Conservation (phyloP, 2,329 filamentous ascomycete species). For the Chlorencoelia australis region DNA sequence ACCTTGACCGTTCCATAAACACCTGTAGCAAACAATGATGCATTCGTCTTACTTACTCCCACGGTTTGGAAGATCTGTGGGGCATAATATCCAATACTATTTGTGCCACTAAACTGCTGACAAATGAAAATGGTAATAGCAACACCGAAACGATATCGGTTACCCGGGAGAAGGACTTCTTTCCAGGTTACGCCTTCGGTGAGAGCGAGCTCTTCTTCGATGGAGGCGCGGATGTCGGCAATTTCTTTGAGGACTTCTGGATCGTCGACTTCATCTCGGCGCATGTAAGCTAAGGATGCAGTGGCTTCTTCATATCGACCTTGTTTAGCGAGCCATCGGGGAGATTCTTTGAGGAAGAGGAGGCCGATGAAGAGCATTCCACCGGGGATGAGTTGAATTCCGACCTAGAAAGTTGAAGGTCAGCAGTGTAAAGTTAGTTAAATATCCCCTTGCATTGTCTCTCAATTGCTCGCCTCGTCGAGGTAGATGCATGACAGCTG, state of each 20-base stretch:
- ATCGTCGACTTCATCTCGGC: conserved; percentile 47
- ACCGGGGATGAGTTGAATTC: conserved; percentile 15
- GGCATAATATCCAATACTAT: conserved; percentile 19
- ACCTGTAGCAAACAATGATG: conserved; percentile 59
- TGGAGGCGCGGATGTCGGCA: conserved; percentile 50
- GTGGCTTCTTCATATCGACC: conserved; percentile 49
- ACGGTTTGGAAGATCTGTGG: conserved; percentile 53
- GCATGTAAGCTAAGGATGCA: conserved; percentile 43
- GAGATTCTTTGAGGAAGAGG: conserved; percentile 29
- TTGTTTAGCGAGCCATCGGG: conserved; percentile 59
- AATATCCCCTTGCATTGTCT: background rate
- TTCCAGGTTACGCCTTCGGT: conserved; percentile 53
- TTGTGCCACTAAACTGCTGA: conserved; percentile 26
- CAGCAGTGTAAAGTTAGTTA: background rate
- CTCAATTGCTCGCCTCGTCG: background rate
- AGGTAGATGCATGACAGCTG: background rate
- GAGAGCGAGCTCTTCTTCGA: conserved; percentile 62
- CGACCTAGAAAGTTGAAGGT: background rate
- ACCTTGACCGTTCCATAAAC: conserved; percentile 65
- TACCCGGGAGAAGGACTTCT: conserved; percentile 28
- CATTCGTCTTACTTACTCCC: conserved; percentile 45
- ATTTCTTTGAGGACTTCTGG: conserved; percentile 49
- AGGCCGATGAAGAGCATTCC: conserved; percentile 31
- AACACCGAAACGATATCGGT: conserved; percentile 32
- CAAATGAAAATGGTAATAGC: conserved; percentile 37